Evolutionary conservation across 768 basidiomycete genomes (phyloP).

Genomic region (Calocybe cyanea): DNA sequence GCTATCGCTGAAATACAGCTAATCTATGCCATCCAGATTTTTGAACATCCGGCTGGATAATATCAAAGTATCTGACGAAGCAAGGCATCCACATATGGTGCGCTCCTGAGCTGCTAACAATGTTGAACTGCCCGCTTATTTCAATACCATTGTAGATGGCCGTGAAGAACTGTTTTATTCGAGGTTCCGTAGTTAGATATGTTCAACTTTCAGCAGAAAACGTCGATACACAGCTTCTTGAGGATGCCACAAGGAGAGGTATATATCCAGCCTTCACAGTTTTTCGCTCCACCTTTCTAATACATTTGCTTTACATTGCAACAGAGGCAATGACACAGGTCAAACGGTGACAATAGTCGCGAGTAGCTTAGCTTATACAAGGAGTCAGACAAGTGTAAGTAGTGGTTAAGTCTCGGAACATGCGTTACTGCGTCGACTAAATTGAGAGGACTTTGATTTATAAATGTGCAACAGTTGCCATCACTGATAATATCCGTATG

Average conservation of each 20-base stretch:
- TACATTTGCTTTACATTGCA: neutral
- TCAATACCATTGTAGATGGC: conserved; percentile 65
- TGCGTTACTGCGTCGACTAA: too few relatives aligned
- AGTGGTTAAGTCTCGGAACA: conserved; percentile 2
- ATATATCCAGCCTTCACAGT: conserved; percentile 11
- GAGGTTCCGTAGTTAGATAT: conserved; percentile 97
- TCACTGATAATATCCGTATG: too few relatives aligned
- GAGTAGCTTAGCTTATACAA: neutral
- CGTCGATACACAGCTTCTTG: conserved; percentile 92
- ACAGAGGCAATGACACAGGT: conserved; percentile 45
- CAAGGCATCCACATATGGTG: conserved; percentile 97
- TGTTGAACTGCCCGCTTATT: neutral
- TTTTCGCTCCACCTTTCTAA: too few relatives aligned
- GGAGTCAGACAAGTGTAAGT: conserved; percentile 6
- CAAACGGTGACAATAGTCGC: conserved; percentile 31
- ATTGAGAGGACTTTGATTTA: too few relatives aligned
- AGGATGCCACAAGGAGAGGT: conserved; percentile 98
- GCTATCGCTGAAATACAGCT: neutral
- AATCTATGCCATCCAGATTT: conserved; percentile 49
- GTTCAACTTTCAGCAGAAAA: conserved; percentile 90
- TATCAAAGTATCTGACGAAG: conserved; percentile 89
- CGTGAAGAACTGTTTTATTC: conserved; percentile 98
- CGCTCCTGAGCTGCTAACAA: conserved; percentile 13
- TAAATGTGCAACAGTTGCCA: too few relatives aligned
- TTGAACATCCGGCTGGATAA: conserved; percentile 95